Evolutionary conservation across 2,329 filamentous ascomycete genomes (phyloP), one percentile per base, ranked within the genome.

Genomic region (Alternaria sp.): DNA sequence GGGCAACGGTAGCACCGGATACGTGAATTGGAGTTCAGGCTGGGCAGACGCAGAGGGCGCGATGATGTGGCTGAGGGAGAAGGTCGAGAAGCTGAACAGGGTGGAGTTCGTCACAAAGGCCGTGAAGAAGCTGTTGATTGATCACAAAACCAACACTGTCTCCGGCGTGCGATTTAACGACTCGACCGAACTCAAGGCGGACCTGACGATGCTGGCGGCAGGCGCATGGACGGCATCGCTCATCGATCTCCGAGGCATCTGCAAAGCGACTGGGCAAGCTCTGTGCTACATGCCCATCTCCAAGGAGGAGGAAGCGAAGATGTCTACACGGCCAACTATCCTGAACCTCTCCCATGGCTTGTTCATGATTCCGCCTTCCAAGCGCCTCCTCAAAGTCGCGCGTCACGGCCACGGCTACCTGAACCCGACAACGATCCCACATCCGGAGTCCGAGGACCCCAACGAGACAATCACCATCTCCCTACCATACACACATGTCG

Each of bases 161-260:
- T 82, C 84, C 1, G 92, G 92, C 34, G 91, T 83, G 22, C 82
- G 80, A n/a, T 79, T 91, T 11, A 70, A 72, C 2, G 80, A 86
- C 62, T 84, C 83, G 2, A 77, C 77, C 7, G 80, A 74, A 10
- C 65, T 92, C 7, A 80, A 79, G 4, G 92, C 91, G 2, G 91
- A 92, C 60, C 83, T 97, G 8, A 89, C 92, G 34, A 83, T 97
- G 57, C 84, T 97, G 3, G 93, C 94, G 0, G 89, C 93, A 0
- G 94, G 94, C 16, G 93, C 94, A 5, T 98, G 94, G 94, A 92
- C 92, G 2, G 87, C 89, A 3, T 85, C 86, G 2, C 84, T 97
- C 22, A 81, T 97, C 57, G 91, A 97, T 77, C 82, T 97, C 1
- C 84, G 89, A 48, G 92, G 92, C 27, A 87, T 91, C 45, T 89